Percentiles rank a stretch among this genome's conserved stretches.
These are phyloP conservation scores for Trichoderma arundinaceum DNA, from an alignment of 2,329 filamentous ascomycete species.

Conservation along the genomic window DNA sequence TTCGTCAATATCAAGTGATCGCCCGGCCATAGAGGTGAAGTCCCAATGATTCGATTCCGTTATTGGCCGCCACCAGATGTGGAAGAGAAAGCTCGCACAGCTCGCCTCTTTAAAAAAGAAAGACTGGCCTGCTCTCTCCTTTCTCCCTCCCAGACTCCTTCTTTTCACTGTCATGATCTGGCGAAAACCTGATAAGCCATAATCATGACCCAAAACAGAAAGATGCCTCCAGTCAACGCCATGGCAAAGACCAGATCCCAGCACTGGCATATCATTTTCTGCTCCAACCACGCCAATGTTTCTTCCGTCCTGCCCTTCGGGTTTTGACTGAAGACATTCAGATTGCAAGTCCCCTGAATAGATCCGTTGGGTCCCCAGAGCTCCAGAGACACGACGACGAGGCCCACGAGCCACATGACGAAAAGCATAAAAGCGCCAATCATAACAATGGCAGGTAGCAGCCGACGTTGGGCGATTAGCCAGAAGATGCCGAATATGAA, in stretches of 20 bases:
- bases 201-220: slow-evolving; percentile 71
- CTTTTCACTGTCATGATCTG: slow-evolving; percentile 41
- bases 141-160: background rate
- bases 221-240: slow-evolving; percentile 62
- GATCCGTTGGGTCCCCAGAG: slow-evolving; percentile 66
- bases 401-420: slow-evolving; percentile 69
- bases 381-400: slow-evolving; percentile 66
- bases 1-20: background rate
- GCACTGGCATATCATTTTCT: slow-evolving; percentile 66
- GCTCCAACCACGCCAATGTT: slow-evolving; percentile 68
- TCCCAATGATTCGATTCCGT: background rate
- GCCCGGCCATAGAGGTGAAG: background rate
- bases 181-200: slow-evolving; percentile 70
- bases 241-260: slow-evolving; percentile 71
- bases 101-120: background rate
- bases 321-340: slow-evolving; percentile 59
- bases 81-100: background rate
- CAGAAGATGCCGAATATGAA: slow-evolving; percentile 71
- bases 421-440: slow-evolving; percentile 70
- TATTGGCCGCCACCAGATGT: background rate
- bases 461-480: slow-evolving; percentile 64
- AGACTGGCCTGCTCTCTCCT: background rate
- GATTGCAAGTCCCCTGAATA: slow-evolving; percentile 64
- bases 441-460: slow-evolving; percentile 66
- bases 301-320: slow-evolving; percentile 57